Percentiles rank a stretch among this genome's conserved stretches.
Conservation (phyloP, 2,329 filamentous ascomycete genomes). For the Pseudogymnoascus sp. region DNA sequence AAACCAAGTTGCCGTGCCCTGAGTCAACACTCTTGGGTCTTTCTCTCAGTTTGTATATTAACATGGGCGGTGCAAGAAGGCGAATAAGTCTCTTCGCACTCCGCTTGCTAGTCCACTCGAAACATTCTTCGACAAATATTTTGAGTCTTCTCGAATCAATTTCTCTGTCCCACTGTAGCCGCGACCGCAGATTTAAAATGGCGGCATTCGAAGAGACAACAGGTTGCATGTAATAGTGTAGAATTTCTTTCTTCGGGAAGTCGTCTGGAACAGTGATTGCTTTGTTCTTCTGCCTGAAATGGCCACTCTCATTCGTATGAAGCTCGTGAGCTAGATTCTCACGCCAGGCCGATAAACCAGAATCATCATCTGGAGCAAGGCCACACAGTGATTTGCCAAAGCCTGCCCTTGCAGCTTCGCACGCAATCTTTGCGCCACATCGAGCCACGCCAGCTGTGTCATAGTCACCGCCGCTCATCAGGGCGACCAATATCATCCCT, state of each 20-base stretch:
- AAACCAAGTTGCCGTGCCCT: slow-evolving; percentile 28
- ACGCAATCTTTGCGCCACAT: slow-evolving; percentile 81
- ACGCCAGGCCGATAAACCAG: slow-evolving; percentile 62
- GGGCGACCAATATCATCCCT: slow-evolving; percentile 86
- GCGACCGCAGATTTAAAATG: slow-evolving; percentile 45
- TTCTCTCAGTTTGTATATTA: slow-evolving; percentile 52
- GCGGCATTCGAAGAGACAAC: slow-evolving; percentile 60
- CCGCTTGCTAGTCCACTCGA: slow-evolving; percentile 73
- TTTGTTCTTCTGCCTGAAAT: slow-evolving; percentile 70
- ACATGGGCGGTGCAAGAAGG: slow-evolving; percentile 67
- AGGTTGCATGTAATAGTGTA: slow-evolving; percentile 83
- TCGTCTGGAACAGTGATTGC: slow-evolving; percentile 66
- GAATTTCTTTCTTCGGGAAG: slow-evolving; percentile 72
- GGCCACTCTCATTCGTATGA: slow-evolving; percentile 71
- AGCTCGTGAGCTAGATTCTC: slow-evolving; percentile 66
- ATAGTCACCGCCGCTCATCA: slow-evolving; percentile 96
- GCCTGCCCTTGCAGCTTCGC: slow-evolving; percentile 80
- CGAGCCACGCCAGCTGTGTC: slow-evolving; percentile 78
- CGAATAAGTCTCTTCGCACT: slow-evolving; percentile 81
- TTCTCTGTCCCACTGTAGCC: slow-evolving; percentile 52
- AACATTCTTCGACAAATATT: slow-evolving; percentile 67
- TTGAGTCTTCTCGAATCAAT: slow-evolving; percentile 63
- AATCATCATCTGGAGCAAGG: slow-evolving; percentile 51
- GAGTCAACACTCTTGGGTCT: slow-evolving; percentile 34
- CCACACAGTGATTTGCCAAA: slow-evolving; percentile 71